These are phyloP conservation scores for Hibiscus mutabilis DNA, from an alignment of 345 rosid species.

Conservation along the genomic window DNA sequence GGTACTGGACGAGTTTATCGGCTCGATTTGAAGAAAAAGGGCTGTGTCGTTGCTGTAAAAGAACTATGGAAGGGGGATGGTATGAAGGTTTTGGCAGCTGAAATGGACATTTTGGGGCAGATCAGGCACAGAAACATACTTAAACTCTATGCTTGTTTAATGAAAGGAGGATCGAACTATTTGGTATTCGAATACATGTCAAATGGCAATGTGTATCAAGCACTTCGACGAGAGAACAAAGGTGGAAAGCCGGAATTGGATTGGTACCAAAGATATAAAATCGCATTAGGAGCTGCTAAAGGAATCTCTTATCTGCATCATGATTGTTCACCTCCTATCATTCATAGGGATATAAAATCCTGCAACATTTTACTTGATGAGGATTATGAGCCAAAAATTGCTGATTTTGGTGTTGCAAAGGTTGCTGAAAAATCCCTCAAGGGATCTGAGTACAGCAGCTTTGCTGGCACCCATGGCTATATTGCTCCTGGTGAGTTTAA, in stretches of 20 bases:
- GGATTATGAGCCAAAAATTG: constrained; percentile 67
- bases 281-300: constrained; percentile 75
- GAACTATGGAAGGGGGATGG: constrained; percentile 49
- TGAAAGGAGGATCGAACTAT: constrained; percentile 51
- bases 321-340: constrained; percentile 68
- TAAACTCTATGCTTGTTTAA: constrained; percentile 67
- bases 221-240: constrained; percentile 48
- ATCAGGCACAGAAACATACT: constrained; percentile 76
- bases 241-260: constrained; percentile 47
- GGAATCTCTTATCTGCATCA: constrained; percentile 87
- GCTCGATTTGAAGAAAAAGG: constrained; percentile 57
- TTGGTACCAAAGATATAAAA: constrained; percentile 65
- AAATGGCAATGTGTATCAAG: constrained; percentile 66
- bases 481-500: constrained; percentile 80
- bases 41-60: constrained; percentile 69
- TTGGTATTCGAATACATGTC: constrained; percentile 82
- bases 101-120: constrained; percentile 73
- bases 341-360: constrained; percentile 85
- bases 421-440: constrained; percentile 37
- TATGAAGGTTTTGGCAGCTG: constrained; percentile 51
- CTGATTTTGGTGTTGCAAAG: constrained; percentile 90
- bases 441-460: constrained; percentile 42
- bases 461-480: constrained; percentile 88
- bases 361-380: constrained; percentile 69
- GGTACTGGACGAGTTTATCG: constrained; percentile 85